A percentile compares a stretch with the other conserved stretches of the same genome.
Evolutionary conservation across 148 eudicot species (phyloP).

Genomic region (Nyssa sinensis): DNA sequence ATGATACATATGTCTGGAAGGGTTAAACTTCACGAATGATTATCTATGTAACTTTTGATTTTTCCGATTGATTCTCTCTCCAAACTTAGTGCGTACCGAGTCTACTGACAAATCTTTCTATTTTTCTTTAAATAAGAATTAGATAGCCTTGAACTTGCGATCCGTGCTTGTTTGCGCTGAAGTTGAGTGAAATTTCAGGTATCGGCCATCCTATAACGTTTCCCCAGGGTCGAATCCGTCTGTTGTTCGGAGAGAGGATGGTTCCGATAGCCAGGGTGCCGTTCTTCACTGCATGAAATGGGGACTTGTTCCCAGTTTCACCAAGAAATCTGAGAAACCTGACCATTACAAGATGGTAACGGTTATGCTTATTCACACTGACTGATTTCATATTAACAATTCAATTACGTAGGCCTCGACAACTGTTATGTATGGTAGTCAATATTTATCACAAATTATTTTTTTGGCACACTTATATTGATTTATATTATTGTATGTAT

Average conservation of each 20-base stretch:
- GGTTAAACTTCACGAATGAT: too few relatives aligned
- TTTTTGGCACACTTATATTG: too few relatives aligned
- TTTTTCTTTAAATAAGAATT: neutral
- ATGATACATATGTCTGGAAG: neutral
- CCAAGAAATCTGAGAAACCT: conserved; percentile 86
- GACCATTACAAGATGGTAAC: conserved; percentile 89
- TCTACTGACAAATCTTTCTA: neutral
- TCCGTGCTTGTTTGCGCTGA: neutral
- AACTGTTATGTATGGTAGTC: neutral
- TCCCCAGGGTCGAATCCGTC: conserved; percentile 81
- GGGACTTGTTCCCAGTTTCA: conserved; percentile 95
- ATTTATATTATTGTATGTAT: too few relatives aligned
- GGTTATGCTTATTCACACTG: neutral
- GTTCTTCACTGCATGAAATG: conserved; percentile 93
- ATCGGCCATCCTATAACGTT: conserved; percentile 65
- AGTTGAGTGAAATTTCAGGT: conserved; percentile 38
- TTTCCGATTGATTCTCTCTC: neutral
- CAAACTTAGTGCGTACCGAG: neutral
- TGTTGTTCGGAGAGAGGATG: conserved; percentile 71
- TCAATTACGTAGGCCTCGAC: neutral
- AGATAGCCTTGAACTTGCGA: neutral
- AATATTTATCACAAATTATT: too few relatives aligned
- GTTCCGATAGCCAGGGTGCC: conserved; percentile 37
- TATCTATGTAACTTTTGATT: neutral
- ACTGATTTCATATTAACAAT: too few relatives aligned